Base-by-base conservation (phyloP, 2,329 filamentous ascomycete species). In the Colletotrichum truncatum region DNA sequence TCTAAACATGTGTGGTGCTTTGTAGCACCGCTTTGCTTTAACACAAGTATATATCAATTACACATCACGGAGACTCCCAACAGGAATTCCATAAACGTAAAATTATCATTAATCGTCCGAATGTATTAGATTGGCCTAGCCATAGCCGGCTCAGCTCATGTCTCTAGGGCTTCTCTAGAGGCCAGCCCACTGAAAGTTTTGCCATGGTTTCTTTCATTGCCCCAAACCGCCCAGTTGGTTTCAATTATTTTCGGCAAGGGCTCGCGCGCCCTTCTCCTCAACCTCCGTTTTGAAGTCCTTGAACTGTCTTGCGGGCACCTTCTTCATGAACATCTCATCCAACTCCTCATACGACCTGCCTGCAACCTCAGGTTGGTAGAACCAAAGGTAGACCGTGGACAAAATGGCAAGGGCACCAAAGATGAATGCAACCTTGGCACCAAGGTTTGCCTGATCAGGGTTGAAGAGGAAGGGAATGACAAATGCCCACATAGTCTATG, bases 401-500 rank as follows among this genome's bases (percentile, higher is more conserved):
- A 75, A 18, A 2, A 75, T 62, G 32, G 70, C 67, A 5, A 77
- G 60, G 0, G 71, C 78, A 1, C 74, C 76, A 61, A 80, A 82
- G 4, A 82, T 70, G 49, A 82, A 82, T 0, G 73, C 73, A 1
- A 78, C 78, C 68, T 81, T 81, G 1, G 75, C 78, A 7, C 77
- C 76, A 0, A 82, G 72, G 14, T 80, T 77, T 0, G 69, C 72
- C 18, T 73, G 71, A 30, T 77, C 75, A 0, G 68, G 66, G 23
- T 74, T 74, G 30, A 72, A 77, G 0, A 76, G 65, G 39, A 73
- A 70, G 0, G 75, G 73, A 11, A 77, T 36, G 6, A 72, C 55
- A 3, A 75, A 69, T 6, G 64, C 53, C 68, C 66, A 68, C 51
- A 69, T 56, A 3, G 58, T 53, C 59, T 67, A 10, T 1, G 6